These are phyloP conservation scores for Linum trigynum DNA, from an alignment of 345 rosid genomes.

Conservation along the genomic window DNA sequence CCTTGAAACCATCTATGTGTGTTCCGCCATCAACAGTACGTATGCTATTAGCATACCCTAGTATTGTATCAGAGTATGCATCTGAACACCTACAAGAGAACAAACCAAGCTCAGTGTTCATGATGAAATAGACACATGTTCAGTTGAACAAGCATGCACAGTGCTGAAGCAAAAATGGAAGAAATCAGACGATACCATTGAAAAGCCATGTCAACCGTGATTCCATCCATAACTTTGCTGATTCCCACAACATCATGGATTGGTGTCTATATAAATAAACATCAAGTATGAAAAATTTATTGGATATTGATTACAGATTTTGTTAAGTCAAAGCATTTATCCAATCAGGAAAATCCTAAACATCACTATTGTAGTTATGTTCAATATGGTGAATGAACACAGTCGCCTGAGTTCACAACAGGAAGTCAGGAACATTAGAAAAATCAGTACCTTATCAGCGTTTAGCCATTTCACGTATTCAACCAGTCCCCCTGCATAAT, in stretches of 20 bases:
- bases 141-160: not conserved
- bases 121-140: not conserved
- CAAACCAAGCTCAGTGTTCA: not conserved
- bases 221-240: conserved; percentile 56
- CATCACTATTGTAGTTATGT: not conserved
- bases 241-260: conserved; percentile 83
- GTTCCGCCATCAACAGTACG: conserved; percentile 97
- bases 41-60: conserved; percentile 96
- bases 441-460: conserved; percentile 57
- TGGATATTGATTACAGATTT: not conserved
- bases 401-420: not conserved
- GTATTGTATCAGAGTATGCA: conserved; percentile 91
- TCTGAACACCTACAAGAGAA: conserved; percentile 71
- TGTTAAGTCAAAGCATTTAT: not conserved
- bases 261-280: conserved; percentile 49
- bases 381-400: not conserved
- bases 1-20: conserved; percentile 87
- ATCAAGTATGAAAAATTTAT: not conserved
- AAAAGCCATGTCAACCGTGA: conserved; percentile 64
- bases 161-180: conserved; percentile 2
- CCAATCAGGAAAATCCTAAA: not conserved
- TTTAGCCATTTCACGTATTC: conserved; percentile 96
- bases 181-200: conserved; percentile 60
- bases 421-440: not conserved
- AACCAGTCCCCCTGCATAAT: conserved; percentile 73